phyloP scores from a whole-genome alignment of 257 asterid genomes.

The Haberlea rhodopensis region DNA sequence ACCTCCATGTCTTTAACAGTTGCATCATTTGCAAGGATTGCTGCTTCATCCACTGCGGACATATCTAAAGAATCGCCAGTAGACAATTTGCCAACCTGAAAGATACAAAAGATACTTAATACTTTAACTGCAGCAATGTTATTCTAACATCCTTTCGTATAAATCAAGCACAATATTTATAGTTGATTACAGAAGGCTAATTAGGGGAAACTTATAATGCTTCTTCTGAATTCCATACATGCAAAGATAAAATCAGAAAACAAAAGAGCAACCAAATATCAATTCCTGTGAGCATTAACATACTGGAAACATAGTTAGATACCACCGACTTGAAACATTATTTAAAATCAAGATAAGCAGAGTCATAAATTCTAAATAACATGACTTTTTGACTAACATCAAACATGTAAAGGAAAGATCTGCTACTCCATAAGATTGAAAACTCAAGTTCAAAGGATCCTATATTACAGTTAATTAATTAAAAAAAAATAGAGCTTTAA shows the following conservation, averaged over 20 bases:
- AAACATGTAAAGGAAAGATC: background rate
- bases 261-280: too few species aligned
- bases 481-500: background rate
- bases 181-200: background rate
- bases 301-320: background rate
- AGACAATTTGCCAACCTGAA: slow-evolving; percentile 83
- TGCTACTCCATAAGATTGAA: background rate
- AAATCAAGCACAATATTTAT: background rate
- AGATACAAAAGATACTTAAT: slow-evolving; percentile 19
- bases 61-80: slow-evolving; percentile 98
- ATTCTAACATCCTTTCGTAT: background rate
- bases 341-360: background rate
- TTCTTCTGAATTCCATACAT: background rate
- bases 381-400: background rate
- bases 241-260: too few species aligned
- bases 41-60: slow-evolving; percentile 76
- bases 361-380: background rate
- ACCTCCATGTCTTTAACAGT: slow-evolving; percentile 97
- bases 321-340: background rate
- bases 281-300: background rate
- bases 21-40: slow-evolving; percentile 79
- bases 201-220: background rate
- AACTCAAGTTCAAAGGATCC: background rate
- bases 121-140: background rate
- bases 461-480: background rate